A percentile compares a stretch with the other conserved stretches of the same genome.
Evolutionary conservation across 164 flowering plant genomes (phyloP).

Genomic region (Dillenia suffruticosa): DNA sequence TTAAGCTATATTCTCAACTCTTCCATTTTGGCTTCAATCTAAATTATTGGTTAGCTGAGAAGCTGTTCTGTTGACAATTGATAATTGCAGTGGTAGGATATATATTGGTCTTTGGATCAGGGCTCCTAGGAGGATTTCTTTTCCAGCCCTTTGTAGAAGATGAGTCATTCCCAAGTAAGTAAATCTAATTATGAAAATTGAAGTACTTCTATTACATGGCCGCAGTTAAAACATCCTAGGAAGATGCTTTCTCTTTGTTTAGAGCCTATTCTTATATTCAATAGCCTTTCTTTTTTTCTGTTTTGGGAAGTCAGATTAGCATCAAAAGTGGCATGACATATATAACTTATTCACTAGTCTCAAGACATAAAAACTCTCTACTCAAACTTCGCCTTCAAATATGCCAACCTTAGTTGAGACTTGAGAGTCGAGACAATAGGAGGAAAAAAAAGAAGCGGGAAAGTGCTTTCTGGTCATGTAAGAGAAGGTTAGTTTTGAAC

Average conservation of each 20-base stretch:
- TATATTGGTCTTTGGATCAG: constrained; percentile 71
- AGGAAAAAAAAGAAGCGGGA: no score
- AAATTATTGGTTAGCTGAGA: background rate
- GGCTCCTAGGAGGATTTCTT: constrained; percentile 71
- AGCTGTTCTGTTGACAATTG: constrained; percentile 7
- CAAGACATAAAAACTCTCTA: no score
- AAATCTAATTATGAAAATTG: background rate
- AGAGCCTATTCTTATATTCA: background rate
- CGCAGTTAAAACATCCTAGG: no score
- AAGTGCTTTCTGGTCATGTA: no score
- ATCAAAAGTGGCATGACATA: background rate
- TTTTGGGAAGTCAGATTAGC: no score
- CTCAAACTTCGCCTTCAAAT: no score
- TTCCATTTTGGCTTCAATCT: background rate
- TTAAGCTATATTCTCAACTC: background rate
- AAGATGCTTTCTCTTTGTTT: no score
- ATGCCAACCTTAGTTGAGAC: no score
- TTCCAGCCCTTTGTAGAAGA: constrained; percentile 61
- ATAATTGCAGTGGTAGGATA: constrained; percentile 57
- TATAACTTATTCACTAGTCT: background rate
- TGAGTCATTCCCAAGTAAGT: constrained; percentile 82
- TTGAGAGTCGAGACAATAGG: no score
- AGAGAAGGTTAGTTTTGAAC: no score
- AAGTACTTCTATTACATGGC: no score
- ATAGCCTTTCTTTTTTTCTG: no score